Percentiles rank a stretch among this genome's conserved stretches.
Conservation (phyloP, 2,329 filamentous ascomycete species). For the Bertia moriformis region DNA sequence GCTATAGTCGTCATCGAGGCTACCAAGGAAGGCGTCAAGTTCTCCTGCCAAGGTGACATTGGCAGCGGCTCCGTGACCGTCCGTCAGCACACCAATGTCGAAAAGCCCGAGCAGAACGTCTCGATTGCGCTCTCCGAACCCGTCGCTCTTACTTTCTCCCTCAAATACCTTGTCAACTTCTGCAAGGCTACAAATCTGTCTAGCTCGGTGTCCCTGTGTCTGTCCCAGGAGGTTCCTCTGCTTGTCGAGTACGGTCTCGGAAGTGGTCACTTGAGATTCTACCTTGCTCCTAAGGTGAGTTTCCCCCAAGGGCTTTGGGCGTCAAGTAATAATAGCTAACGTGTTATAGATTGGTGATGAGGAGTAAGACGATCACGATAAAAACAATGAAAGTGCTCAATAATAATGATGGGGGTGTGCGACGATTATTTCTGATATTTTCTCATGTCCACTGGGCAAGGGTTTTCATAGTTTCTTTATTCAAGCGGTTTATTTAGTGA, state of each 20-base stretch:
- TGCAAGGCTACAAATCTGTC: constrained; percentile 91
- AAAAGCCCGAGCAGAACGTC: constrained; percentile 75
- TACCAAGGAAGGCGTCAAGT: constrained; percentile 93
- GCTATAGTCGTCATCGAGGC: constrained; percentile 78
- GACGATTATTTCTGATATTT: no score
- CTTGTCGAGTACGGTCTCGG: constrained; percentile 83
- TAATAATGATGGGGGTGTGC: no score
- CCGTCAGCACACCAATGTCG: constrained; percentile 73
- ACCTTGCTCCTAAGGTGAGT: constrained; percentile 88
- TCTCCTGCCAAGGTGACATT: constrained; percentile 84
- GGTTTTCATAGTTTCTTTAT: no score
- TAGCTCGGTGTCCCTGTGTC: constrained; percentile 70
- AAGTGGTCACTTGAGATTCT: constrained; percentile 87
- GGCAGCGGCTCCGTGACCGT: constrained; percentile 88
- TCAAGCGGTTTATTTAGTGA: no score
- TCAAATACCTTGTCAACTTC: constrained; percentile 99
- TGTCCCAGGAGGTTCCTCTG: constrained; percentile 91
- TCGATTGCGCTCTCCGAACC: constrained; percentile 84
- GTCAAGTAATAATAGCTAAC: constrained; percentile 16
- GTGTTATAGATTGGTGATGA: constrained; percentile 51
- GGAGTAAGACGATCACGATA: constrained; percentile 24
- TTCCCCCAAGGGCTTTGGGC: neutral
- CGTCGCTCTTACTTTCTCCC: constrained; percentile 86
- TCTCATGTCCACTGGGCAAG: no score
- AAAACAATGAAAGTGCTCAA: constrained; percentile 9